phyloP scores from a whole-genome alignment of 345 rosid genomes.

The Chamaenerion angustifolium region DNA sequence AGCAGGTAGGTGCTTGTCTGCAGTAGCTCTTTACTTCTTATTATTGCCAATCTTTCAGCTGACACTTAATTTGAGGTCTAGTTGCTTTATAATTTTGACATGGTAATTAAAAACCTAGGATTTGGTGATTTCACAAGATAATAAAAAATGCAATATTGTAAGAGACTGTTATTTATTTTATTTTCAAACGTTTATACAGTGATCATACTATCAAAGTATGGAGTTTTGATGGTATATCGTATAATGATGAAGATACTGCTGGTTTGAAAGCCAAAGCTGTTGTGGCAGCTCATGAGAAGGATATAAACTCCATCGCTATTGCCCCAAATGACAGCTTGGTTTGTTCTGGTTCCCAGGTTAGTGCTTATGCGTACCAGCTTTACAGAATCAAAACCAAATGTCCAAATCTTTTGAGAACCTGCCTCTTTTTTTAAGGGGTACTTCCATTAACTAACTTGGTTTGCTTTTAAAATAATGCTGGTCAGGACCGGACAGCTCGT shows the following conservation, averaged over 20 bases:
- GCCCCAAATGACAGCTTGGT: slow-evolving; percentile 83
- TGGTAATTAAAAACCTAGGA: too few relatives aligned
- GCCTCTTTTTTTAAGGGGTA: not conserved
- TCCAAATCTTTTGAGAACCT: not conserved
- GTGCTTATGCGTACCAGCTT: slow-evolving; percentile 4
- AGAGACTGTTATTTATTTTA: not conserved
- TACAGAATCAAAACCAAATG: too few relatives aligned
- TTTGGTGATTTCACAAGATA: too few relatives aligned
- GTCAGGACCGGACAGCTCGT: slow-evolving; percentile 90
- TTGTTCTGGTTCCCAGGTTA: slow-evolving; percentile 92
- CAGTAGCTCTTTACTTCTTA: not conserved
- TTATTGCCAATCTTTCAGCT: not conserved
- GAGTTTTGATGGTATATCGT: slow-evolving; percentile 59
- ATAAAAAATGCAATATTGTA: too few relatives aligned
- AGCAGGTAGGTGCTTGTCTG: slow-evolving; percentile 50
- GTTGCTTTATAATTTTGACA: too few relatives aligned
- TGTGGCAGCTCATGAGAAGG: slow-evolving; percentile 88
- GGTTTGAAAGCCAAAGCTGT: slow-evolving; percentile 77
- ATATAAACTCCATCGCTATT: slow-evolving; percentile 78
- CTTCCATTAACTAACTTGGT: not conserved
- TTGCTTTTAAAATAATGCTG: slow-evolving; percentile 4
- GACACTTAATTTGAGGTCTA: too few relatives aligned
- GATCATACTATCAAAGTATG: slow-evolving; percentile 95
- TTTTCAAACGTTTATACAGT: slow-evolving; percentile 22
- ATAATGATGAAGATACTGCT: slow-evolving; percentile 40